phyloP scores from a whole-genome alignment of 139 green algal species.

The Eudorina sp. region DNA sequence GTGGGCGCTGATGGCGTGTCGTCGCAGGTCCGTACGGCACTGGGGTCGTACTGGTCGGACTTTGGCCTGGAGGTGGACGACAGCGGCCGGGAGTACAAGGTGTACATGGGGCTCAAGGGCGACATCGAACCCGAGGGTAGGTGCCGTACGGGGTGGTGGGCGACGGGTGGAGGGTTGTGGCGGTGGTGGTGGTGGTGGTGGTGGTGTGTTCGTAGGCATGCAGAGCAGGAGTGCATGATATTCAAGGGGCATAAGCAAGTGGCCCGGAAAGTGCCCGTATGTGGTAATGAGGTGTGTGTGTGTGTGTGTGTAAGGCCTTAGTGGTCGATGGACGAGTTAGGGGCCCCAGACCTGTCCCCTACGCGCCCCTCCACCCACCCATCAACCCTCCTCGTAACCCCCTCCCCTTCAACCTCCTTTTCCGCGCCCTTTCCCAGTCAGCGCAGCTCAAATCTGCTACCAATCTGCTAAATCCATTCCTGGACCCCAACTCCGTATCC shows the following conservation, averaged over 20 bases:
- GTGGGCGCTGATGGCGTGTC: conserved; percentile 68
- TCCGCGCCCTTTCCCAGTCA: background rate
- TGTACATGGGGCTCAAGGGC: conserved; percentile 51
- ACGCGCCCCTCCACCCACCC: too few relatives aligned
- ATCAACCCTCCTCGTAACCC: too few relatives aligned
- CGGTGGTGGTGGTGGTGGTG: background rate
- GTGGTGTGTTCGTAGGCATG: too few relatives aligned
- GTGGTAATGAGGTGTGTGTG: too few relatives aligned
- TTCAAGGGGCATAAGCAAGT: too few relatives aligned
- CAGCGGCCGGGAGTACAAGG: conserved; percentile 70
- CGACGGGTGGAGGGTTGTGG: background rate
- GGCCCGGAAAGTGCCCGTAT: too few relatives aligned
- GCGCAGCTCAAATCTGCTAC: background rate
- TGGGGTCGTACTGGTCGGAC: conserved; percentile 50
- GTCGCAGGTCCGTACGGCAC: conserved; percentile 49
- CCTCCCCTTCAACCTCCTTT: too few relatives aligned
- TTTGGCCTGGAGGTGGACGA: conserved; percentile 56
- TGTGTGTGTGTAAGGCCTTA: too few relatives aligned
- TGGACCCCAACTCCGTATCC: background rate
- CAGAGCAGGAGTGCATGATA: too few relatives aligned
- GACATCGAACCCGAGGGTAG: conserved; percentile 63
- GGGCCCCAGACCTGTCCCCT: too few relatives aligned
- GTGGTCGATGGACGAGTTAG: too few relatives aligned
- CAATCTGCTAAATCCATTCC: background rate
- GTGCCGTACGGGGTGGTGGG: background rate